A percentile compares a stretch with the other conserved stretches of the same genome.
Conservation (phyloP, 2,329 filamentous ascomycete genomes). For the Fusarium sp. region DNA sequence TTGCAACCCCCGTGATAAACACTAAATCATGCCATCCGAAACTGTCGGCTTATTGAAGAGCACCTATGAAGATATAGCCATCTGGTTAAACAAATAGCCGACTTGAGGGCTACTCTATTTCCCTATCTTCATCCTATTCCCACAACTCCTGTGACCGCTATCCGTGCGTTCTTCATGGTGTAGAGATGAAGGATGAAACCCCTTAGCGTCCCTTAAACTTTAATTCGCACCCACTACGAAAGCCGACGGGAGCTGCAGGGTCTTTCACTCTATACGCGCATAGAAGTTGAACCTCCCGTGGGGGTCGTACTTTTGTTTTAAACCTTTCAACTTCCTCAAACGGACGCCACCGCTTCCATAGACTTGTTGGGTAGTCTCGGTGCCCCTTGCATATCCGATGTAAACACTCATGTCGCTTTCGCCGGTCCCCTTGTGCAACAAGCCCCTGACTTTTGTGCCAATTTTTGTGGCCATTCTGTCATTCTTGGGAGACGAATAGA, state of each 20-base stretch:
- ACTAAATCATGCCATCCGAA: neutral
- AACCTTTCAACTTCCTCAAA: conserved; percentile 53
- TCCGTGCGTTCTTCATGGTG: neutral
- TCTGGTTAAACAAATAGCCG: neutral
- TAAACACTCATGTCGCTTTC: conserved; percentile 44
- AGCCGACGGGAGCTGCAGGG: neutral
- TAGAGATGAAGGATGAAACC: neutral
- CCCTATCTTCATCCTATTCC: neutral
- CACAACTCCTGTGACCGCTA: neutral
- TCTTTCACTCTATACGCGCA: neutral
- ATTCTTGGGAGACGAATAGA: neutral
- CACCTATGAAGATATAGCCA: neutral
- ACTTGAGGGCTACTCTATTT: neutral
- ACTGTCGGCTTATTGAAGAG: neutral
- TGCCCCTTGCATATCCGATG: conserved; percentile 64
- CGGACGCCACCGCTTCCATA: conserved; percentile 65
- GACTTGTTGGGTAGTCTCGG: conserved; percentile 54
- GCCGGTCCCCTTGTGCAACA: conserved; percentile 16
- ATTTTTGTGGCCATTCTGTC: neutral
- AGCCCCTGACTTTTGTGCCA: neutral
- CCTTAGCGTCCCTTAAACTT: neutral
- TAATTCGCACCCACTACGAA: neutral
- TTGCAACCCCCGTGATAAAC: neutral
- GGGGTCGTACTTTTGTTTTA: conserved; percentile 64
- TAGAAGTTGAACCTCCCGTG: conserved; percentile 57